Percentiles rank a stretch among this genome's conserved stretches.
Evolutionary conservation across 2,329 filamentous ascomycete genomes (phyloP).

Genomic region (Penicillium sp.): DNA sequence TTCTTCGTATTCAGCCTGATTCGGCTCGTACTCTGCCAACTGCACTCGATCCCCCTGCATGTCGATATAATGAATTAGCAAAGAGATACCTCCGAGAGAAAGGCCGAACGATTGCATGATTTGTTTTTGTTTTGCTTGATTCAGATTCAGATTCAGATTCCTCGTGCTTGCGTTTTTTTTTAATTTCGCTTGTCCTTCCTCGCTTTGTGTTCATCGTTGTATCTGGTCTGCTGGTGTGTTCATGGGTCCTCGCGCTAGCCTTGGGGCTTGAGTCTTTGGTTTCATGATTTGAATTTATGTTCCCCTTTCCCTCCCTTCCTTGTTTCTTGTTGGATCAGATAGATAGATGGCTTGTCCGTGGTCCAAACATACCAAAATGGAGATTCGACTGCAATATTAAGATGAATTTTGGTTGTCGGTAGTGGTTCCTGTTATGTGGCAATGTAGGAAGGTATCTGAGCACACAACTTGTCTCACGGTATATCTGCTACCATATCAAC

Average conservation of each 20-base stretch:
- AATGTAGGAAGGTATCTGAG: background rate
- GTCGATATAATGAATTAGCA: slow-evolving; percentile 28
- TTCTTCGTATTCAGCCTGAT: slow-evolving; percentile 2
- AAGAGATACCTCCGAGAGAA: slow-evolving; percentile 28
- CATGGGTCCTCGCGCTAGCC: background rate
- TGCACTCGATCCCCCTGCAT: slow-evolving; percentile 17
- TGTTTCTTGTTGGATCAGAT: slow-evolving; percentile 8
- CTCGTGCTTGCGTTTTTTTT: background rate
- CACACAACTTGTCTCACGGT: background rate
- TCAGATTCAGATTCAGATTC: background rate
- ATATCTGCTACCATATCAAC: background rate
- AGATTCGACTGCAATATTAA: background rate
- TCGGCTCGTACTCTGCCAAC: slow-evolving; percentile 10
- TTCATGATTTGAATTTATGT: background rate
- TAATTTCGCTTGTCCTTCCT: background rate
- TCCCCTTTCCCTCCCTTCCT: background rate
- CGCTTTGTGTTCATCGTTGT: background rate
- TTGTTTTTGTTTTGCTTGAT: slow-evolving; percentile 1
- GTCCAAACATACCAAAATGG: slow-evolving; percentile 3
- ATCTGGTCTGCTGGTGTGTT: background rate
- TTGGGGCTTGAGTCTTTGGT: background rate
- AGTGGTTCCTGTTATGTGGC: background rate
- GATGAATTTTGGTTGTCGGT: background rate
- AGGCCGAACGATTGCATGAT: slow-evolving; percentile 21
- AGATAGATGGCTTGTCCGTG: slow-evolving; percentile 13